Conservation (phyloP, 768 basidiomycete species). For the Imleria badia region DNA sequence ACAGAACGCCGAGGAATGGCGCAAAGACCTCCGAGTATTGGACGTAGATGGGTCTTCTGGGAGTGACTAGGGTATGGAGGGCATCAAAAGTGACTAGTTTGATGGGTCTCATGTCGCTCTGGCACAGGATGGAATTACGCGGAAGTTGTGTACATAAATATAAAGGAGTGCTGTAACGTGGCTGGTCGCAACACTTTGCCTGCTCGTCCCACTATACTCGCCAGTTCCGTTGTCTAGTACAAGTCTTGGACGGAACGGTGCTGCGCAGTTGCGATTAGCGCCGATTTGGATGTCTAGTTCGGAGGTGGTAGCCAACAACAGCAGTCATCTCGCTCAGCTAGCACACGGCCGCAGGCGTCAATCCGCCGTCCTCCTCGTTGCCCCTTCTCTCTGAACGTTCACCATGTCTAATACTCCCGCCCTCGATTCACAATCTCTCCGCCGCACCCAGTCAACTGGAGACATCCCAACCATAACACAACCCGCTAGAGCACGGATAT, state of each 20-base stretch:
- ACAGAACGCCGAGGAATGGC: conserved; percentile 62
- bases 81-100: conserved; percentile 78
- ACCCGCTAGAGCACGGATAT: conserved; percentile 29
- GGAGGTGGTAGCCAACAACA: conserved; percentile 16
- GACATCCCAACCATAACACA: conserved; percentile 29
- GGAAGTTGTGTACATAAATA: conserved; percentile 16
- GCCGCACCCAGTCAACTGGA: conserved; percentile 36
- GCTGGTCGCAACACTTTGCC: conserved; percentile 14
- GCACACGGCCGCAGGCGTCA: conserved; percentile 33
- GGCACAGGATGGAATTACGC: conserved; percentile 1
- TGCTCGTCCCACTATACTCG: conserved; percentile 3
- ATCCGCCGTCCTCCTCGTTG: conserved; percentile 22
- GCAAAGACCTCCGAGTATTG: conserved; percentile 63
- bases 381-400: conserved; percentile 19
- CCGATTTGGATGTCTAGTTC: conserved; percentile 18
- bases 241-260: conserved; percentile 1
- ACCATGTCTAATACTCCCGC: conserved; percentile 28
- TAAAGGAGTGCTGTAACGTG: conserved; percentile 9
- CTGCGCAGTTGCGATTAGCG: conserved; percentile 16
- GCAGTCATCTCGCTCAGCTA: not conserved
- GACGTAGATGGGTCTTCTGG: conserved; percentile 63
- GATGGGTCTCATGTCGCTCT: conserved; percentile 31
- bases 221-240: not conserved
- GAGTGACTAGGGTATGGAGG: conserved; percentile 71
- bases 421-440: conserved; percentile 33